Conservation (phyloP, 805 yeast genomes). For the Candida silvicultrix region DNA sequence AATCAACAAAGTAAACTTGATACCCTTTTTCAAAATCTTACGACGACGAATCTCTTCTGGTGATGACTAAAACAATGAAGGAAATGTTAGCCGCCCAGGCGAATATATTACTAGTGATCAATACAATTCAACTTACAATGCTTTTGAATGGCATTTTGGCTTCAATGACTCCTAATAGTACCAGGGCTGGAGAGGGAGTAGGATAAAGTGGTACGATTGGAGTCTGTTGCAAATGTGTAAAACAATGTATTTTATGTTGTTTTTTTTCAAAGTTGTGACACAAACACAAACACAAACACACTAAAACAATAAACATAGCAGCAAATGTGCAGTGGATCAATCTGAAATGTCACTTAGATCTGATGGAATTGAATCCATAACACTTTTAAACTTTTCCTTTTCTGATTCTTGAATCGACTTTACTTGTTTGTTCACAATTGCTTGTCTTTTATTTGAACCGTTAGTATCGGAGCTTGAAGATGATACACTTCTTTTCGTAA, state of each 20-base stretch:
- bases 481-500: not conserved
- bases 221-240: too few species aligned
- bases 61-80: slow-evolving; percentile 8
- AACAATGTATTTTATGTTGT: too few species aligned
- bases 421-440: not conserved
- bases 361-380: not conserved
- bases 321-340: not conserved
- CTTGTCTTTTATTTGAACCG: not conserved
- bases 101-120: too few species aligned
- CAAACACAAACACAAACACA: not conserved
- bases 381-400: not conserved
- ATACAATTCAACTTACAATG: not conserved
- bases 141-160: not conserved
- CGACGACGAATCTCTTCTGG: slow-evolving; percentile 44
- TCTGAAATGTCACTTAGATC: not conserved
- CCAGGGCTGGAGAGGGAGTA: too few species aligned
- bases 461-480: not conserved
- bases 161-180: not conserved
- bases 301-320: too few species aligned
- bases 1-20: slow-evolving; percentile 60
- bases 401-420: too few species aligned
- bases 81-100: not conserved
- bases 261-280: too few species aligned
- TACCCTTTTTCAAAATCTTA: slow-evolving; percentile 56
- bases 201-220: too few species aligned